These are phyloP conservation scores for Botrytis medusae DNA, from an alignment of 2,329 filamentous ascomycete species.

Conservation along the genomic window DNA sequence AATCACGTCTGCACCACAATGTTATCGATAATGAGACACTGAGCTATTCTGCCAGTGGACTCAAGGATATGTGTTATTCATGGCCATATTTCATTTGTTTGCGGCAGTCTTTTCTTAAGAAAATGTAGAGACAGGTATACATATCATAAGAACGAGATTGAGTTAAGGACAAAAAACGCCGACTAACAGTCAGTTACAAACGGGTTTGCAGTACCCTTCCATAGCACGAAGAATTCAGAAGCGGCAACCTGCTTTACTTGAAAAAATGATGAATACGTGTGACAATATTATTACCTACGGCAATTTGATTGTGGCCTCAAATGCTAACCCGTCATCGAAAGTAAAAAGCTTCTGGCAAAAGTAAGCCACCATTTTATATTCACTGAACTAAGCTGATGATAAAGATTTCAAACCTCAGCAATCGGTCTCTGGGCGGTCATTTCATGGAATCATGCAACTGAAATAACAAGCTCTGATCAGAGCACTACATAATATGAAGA, in stretches of 20 bases:
- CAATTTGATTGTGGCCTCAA: neutral
- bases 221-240: neutral
- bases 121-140: neutral
- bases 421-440: fast-evolving
- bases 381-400: neutral
- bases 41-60: neutral
- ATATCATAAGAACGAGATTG: neutral
- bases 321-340: neutral
- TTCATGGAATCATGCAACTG: neutral
- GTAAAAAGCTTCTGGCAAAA: neutral
- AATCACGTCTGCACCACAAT: neutral
- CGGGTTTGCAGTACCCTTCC: neutral
- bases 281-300: neutral
- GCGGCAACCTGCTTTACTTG: neutral
- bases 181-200: neutral
- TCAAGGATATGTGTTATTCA: neutral
- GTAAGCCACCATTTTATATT: neutral
- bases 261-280: neutral
- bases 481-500: neutral
- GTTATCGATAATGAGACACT: neutral
- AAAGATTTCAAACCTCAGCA: neutral
- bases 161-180: neutral
- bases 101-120: neutral
- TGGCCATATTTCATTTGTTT: neutral
- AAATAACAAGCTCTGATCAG: neutral